phyloP scores from a whole-genome alignment of 331 rosid genomes.

The Malus hybrid region DNA sequence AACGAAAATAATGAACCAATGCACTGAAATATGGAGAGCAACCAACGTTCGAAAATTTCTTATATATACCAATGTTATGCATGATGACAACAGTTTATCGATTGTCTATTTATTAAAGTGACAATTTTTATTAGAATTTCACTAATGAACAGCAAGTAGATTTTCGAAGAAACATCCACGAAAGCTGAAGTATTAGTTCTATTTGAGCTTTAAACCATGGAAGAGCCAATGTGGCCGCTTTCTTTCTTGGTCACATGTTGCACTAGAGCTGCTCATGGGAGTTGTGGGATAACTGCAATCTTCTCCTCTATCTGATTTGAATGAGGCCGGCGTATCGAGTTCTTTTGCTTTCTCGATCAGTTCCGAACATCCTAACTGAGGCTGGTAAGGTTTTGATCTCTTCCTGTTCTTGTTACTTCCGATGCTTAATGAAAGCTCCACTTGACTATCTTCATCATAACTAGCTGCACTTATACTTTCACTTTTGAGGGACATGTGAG shows the following conservation, averaged over 20 bases:
- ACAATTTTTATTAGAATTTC: slow-evolving; percentile 42
- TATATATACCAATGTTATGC: slow-evolving; percentile 35
- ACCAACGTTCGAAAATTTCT: slow-evolving; percentile 13
- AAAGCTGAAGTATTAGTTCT: slow-evolving; percentile 17
- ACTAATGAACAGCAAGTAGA: slow-evolving; percentile 39
- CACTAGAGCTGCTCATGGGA: slow-evolving; percentile 75
- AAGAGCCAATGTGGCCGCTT: slow-evolving; percentile 74
- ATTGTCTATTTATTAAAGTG: slow-evolving; percentile 38
- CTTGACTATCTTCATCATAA: slow-evolving; percentile 54
- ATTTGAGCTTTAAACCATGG: slow-evolving; percentile 72
- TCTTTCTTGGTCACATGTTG: slow-evolving; percentile 62
- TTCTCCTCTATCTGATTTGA: slow-evolving; percentile 63
- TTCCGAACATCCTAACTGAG: slow-evolving; percentile 1
- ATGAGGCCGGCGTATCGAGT: slow-evolving; percentile 45
- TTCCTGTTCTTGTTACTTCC: slow-evolving; percentile 55
- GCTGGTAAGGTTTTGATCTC: slow-evolving; percentile 24
- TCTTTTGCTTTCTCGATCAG: slow-evolving; percentile 31
- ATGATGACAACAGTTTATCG: slow-evolving; percentile 8
- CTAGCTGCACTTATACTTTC: slow-evolving; percentile 29
- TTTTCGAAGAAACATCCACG: slow-evolving; percentile 27
- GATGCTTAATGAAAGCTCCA: slow-evolving; percentile 82
- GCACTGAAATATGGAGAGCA: slow-evolving; percentile 4
- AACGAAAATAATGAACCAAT: not conserved
- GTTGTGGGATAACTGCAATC: slow-evolving; percentile 67
- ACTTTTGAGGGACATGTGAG: slow-evolving; percentile 16